Percentiles rank a stretch among this genome's conserved stretches.
These are phyloP conservation scores for Didymella arachidicola DNA, from an alignment of 2,329 filamentous ascomycete species.

Conservation along the genomic window DNA sequence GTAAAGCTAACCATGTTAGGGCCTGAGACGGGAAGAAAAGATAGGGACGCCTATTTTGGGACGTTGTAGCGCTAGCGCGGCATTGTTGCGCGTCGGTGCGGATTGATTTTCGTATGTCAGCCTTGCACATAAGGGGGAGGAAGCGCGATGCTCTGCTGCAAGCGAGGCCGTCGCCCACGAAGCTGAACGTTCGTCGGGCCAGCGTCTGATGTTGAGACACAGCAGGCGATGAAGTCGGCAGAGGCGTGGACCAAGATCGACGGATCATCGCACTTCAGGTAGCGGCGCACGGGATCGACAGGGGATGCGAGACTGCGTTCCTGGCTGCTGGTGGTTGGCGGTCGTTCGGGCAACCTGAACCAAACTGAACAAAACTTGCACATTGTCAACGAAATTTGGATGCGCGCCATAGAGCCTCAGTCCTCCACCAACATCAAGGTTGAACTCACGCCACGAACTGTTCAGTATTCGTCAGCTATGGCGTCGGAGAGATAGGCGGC, in stretches of 20 bases:
- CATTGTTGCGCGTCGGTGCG: constrained; percentile 3
- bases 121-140: constrained; percentile 18
- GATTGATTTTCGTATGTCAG: constrained; percentile 3
- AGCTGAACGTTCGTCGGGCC: background rate
- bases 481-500: background rate
- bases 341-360: constrained; percentile 7
- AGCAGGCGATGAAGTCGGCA: constrained; percentile 1
- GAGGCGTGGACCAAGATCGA: constrained; percentile 19
- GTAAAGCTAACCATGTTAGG: background rate
- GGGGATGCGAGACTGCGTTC: constrained; percentile 3
- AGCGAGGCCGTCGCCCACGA: background rate
- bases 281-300: constrained; percentile 14
- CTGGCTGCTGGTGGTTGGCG: constrained; percentile 1
- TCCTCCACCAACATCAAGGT: background rate
- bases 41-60: constrained; percentile 20
- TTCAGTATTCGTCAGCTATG: background rate
- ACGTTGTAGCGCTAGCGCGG: constrained; percentile 2
- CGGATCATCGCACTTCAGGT: constrained; percentile 7
- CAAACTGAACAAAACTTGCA: constrained; percentile 5
- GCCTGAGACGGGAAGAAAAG: background rate
- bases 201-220: background rate
- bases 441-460: background rate
- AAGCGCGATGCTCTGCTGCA: background rate
- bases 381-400: constrained; percentile 8
- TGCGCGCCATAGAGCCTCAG: background rate